phyloP scores from a whole-genome alignment of 768 basidiomycete genomes.

The Calocera viscosa region DNA sequence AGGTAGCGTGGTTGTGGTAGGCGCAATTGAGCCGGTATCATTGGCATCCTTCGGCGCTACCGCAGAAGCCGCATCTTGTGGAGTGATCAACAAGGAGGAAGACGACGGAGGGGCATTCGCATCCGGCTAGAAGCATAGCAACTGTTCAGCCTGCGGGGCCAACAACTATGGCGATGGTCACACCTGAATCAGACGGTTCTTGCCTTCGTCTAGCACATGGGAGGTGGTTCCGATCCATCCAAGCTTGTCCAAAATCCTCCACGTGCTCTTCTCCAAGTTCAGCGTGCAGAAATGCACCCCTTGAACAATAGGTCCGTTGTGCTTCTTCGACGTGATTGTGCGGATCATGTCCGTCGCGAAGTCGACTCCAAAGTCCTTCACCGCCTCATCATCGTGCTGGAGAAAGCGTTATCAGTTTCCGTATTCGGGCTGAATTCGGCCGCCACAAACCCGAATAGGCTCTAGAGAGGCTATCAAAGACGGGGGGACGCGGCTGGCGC shows the following conservation, averaged over 20 bases:
- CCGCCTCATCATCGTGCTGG: slow-evolving; percentile 82
- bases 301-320: slow-evolving; percentile 28
- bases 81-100: slow-evolving; percentile 48
- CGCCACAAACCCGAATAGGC: slow-evolving; percentile 52
- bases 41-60: slow-evolving; percentile 32
- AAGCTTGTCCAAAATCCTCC: slow-evolving; percentile 66
- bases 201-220: slow-evolving; percentile 25
- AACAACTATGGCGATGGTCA: background rate
- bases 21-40: slow-evolving; percentile 8
- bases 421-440: background rate
- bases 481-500: slow-evolving; percentile 63
- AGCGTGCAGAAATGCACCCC: slow-evolving; percentile 94
- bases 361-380: slow-evolving; percentile 88
- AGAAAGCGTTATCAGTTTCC: background rate
- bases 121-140: slow-evolving; percentile 13
- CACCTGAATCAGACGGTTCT: slow-evolving; percentile 26
- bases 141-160: background rate
- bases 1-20: slow-evolving; percentile 37
- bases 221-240: slow-evolving; percentile 40
- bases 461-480: slow-evolving; percentile 53
- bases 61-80: slow-evolving; percentile 48
- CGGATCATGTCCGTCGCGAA: slow-evolving; percentile 72
- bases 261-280: slow-evolving; percentile 92
- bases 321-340: slow-evolving; percentile 42
- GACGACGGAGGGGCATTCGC: slow-evolving; percentile 26